phyloP scores from a whole-genome alignment of 352 stramenopile species.

The Phytopythium helicoides region DNA sequence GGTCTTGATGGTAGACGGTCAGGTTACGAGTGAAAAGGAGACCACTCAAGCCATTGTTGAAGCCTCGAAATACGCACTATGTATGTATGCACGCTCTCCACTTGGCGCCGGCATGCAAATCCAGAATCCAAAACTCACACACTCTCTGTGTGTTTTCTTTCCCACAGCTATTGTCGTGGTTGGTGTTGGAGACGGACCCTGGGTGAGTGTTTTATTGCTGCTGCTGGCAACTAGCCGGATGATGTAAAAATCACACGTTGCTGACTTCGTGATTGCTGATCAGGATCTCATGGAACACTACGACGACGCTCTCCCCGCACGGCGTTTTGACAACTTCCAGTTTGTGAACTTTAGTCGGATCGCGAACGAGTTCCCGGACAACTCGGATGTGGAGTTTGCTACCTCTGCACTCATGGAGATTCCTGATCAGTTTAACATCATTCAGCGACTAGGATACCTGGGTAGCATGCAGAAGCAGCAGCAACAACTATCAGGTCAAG shows the following conservation, averaged over 20 bases:
- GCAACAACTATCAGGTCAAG: background rate
- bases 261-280: background rate
- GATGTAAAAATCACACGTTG: background rate
- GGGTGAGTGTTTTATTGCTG: constrained; percentile 21
- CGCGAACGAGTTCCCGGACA: constrained; percentile 40
- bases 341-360: constrained; percentile 68
- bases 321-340: constrained; percentile 80
- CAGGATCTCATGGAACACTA: constrained; percentile 68
- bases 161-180: constrained; percentile 65
- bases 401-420: constrained; percentile 68
- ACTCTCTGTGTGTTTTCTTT: background rate
- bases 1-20: constrained; percentile 40
- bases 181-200: constrained; percentile 73
- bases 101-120: no score
- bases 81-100: no score
- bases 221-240: no score
- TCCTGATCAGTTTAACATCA: constrained; percentile 56
- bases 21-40: constrained; percentile 67
- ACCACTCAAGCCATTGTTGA: constrained; percentile 65
- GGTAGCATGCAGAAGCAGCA: no score
- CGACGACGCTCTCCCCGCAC: constrained; percentile 46
- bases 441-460: constrained; percentile 35
- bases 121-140: constrained; percentile 3
- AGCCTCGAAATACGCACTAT: constrained; percentile 68
- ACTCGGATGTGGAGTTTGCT: constrained; percentile 64